These are phyloP conservation scores for Gentiana straminea DNA, from an alignment of 257 asterid genomes.

Conservation along the genomic window DNA sequence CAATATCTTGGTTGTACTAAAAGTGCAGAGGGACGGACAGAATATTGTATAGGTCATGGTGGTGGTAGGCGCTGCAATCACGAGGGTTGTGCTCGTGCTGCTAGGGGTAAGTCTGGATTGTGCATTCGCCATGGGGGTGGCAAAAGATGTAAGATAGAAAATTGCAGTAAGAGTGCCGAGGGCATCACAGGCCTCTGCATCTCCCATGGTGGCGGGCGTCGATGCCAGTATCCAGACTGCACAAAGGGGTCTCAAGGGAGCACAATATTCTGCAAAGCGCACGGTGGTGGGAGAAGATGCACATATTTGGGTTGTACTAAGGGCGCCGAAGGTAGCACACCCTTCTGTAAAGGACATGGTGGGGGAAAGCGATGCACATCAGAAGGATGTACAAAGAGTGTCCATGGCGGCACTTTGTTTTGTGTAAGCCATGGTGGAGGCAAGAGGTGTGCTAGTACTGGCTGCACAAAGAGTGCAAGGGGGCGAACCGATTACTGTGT, in stretches of 20 bases:
- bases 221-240: constrained; percentile 46
- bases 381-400: constrained; percentile 48
- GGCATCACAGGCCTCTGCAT: constrained; percentile 54
- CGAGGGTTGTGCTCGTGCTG: constrained; percentile 43
- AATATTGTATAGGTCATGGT: constrained; percentile 48
- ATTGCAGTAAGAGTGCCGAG: constrained; percentile 49
- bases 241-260: constrained; percentile 59
- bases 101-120: constrained; percentile 49
- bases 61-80: constrained; percentile 53
- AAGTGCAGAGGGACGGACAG: constrained; percentile 60
- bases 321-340: constrained; percentile 65
- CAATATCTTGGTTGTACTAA: constrained; percentile 55
- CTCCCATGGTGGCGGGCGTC: constrained; percentile 61
- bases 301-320: constrained; percentile 43
- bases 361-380: constrained; percentile 55
- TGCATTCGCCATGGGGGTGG: constrained; percentile 69
- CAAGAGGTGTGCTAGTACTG: constrained; percentile 39
- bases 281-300: constrained; percentile 15
- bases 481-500: constrained; percentile 50
- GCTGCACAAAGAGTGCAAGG: constrained; percentile 51
- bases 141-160: constrained; percentile 46
- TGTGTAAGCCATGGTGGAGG: constrained; percentile 63
- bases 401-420: constrained; percentile 51
- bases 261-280: constrained; percentile 50
- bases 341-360: constrained; percentile 54